Percentiles rank a stretch among this genome's conserved stretches.
These are phyloP conservation scores for Starmera quercuum DNA, from an alignment of 805 yeast species.

Conservation along the genomic window DNA sequence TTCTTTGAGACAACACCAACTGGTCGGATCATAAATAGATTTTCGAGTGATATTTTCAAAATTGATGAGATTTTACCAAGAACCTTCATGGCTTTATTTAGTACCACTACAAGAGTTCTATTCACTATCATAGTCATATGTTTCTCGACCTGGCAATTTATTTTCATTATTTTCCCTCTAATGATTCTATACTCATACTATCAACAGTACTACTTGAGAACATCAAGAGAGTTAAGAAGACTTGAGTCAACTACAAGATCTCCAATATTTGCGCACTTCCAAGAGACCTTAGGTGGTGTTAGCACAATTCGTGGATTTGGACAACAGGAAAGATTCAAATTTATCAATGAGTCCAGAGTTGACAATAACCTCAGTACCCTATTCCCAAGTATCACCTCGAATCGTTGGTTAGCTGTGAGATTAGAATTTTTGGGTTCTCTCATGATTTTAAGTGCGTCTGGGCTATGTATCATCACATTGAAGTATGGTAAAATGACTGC, in stretches of 20 bases:
- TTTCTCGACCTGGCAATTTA: constrained; percentile 81
- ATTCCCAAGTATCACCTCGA: constrained; percentile 87
- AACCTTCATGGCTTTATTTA: constrained; percentile 62
- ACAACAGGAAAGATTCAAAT: constrained; percentile 55
- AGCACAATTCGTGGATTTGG: constrained; percentile 69
- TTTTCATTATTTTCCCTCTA: constrained; percentile 66
- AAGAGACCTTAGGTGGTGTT: constrained; percentile 72
- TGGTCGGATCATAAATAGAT: constrained; percentile 86
- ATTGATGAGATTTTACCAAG: constrained; percentile 75
- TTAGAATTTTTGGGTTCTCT: constrained; percentile 86
- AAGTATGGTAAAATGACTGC: constrained; percentile 70
- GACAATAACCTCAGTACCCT: constrained; percentile 88
- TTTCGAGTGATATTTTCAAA: constrained; percentile 84
- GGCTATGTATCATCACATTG: constrained; percentile 53
- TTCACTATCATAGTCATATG: constrained; percentile 78
- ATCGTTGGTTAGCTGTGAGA: constrained; percentile 96
- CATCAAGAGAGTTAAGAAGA: constrained; percentile 79
- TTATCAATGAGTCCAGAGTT: constrained; percentile 59
- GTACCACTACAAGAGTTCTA: constrained; percentile 50
- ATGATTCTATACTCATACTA: constrained; percentile 57
- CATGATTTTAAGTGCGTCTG: constrained; percentile 81
- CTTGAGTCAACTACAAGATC: constrained; percentile 74
- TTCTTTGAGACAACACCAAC: constrained; percentile 95
- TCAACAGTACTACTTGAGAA: constrained; percentile 67
- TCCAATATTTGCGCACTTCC: constrained; percentile 79